Evolutionary conservation across 768 basidiomycete genomes (phyloP), one percentile per base, ranked within the genome.

Genomic region (Boletus vinaceobasis): DNA sequence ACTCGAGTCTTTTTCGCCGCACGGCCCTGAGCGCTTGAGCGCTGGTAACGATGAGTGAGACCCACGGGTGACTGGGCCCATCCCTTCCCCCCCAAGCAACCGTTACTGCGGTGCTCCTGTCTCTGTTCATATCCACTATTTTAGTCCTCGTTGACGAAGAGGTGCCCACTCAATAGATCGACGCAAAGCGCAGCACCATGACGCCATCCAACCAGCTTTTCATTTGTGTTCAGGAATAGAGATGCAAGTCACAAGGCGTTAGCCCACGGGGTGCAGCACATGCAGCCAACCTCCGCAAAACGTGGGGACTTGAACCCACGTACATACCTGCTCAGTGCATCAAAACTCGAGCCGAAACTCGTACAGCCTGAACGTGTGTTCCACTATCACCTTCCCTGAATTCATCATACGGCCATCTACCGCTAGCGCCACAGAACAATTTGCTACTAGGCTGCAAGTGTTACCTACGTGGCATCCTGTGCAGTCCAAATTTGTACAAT

Each of bases 1-100:
- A 10, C n/a, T 37, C 21, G 70, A 60, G 66, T 13, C 44, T 29
- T 70, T 71, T 68, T 62, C 50, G 69, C 68, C 11, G 57, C 55
- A 58, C 47, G 59, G 50, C 29, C 15, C 23, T 6, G 23, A 50
- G n/a, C 23, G n/a, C 37, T 10, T 23, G 23, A 23, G 23, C 23
- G 33, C 9, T 21, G 35, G 21, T 31, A 14, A 8, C 21, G 21
- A 21, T 10, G 26, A 54, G 29, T 23, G 44, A 29, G 47, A 45
- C 49, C 19, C 5, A 19, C 36, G 17, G 32, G 9, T 37, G 26
- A 36, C 15, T 52, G 33, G 8, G n/a, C 31, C 26, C 26, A 26
- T 21, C 15, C 39, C 56, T 29, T 32, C 23, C 5, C 17, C 29
- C 35, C 42, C 19, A 37, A 32, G 52, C 31, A 26, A 46, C 50